These are phyloP conservation scores for Graphilbum sp. DNA, from an alignment of 2,329 filamentous ascomycete species.

Conservation along the genomic window DNA sequence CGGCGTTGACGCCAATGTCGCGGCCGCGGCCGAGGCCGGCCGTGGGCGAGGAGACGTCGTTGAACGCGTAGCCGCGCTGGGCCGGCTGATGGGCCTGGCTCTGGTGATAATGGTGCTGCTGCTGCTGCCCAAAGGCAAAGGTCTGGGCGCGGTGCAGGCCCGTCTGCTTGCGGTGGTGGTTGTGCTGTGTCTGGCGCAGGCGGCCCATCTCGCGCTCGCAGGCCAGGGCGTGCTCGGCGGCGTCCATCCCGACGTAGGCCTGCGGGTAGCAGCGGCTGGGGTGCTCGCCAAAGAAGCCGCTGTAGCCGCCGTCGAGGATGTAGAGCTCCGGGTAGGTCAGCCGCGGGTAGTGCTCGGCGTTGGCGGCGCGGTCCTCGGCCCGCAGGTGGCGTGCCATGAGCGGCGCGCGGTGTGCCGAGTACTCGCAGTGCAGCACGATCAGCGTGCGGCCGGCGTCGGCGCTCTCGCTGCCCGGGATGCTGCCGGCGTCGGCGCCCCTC, in stretches of 20 bases:
- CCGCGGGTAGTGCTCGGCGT: slow-evolving; percentile 70
- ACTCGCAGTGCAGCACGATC: slow-evolving; percentile 93
- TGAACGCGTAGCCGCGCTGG: not conserved
- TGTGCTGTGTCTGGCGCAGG: slow-evolving; percentile 70
- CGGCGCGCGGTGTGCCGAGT: slow-evolving; percentile 88
- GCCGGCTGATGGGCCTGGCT: not conserved
- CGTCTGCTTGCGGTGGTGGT: slow-evolving; percentile 57
- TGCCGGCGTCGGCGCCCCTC: too few relatives aligned
- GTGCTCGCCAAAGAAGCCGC: slow-evolving; percentile 72
- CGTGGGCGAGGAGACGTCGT: not conserved
- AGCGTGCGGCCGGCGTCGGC: slow-evolving; percentile 50
- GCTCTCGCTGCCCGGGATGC: not conserved
- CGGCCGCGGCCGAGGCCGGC: not conserved
- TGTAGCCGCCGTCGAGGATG: slow-evolving; percentile 92
- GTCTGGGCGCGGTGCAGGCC: slow-evolving; percentile 81
- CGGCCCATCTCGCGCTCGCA: slow-evolving; percentile 92
- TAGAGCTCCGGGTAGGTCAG: slow-evolving; percentile 96
- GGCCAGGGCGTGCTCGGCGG: slow-evolving; percentile 76
- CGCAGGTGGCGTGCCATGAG: slow-evolving; percentile 93
- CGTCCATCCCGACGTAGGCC: slow-evolving; percentile 93
- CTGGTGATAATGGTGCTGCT: slow-evolving; percentile 14
- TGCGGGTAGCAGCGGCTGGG: slow-evolving; percentile 75
- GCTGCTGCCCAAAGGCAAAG: slow-evolving; percentile 80
- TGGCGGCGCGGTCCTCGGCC: slow-evolving; percentile 70
- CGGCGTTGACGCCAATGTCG: not conserved